A percentile compares a stretch with the other conserved stretches of the same genome.
These are phyloP conservation scores for Melaleuca alternifolia DNA, from an alignment of 345 rosid species.

Conservation along the genomic window DNA sequence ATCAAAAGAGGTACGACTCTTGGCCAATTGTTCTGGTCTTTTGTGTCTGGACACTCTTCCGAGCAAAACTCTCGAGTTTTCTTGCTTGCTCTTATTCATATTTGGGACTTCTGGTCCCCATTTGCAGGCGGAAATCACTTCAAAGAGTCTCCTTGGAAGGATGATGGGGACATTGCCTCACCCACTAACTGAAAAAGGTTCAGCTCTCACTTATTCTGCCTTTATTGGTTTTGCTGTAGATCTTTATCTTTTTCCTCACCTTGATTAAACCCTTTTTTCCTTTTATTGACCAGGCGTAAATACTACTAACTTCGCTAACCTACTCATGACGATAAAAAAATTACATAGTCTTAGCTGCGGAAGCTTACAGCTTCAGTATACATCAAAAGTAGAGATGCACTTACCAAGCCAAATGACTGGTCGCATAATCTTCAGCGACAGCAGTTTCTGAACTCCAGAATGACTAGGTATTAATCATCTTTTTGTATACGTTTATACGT, in stretches of 20 bases:
- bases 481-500: background rate
- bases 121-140: conserved; percentile 51
- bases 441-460: background rate
- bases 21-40: conserved; percentile 7
- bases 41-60: conserved; percentile 1
- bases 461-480: background rate
- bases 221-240: conserved; percentile 18
- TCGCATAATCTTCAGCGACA: background rate
- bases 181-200: conserved; percentile 61
- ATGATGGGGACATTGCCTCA: conserved; percentile 74
- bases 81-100: conserved; percentile 1
- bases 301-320: conserved; percentile 9
- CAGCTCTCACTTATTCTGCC: conserved; percentile 27
- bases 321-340: background rate
- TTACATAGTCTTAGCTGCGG: background rate
- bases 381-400: background rate
- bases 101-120: conserved; percentile 36
- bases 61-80: conserved; percentile 3
- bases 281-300: conserved; percentile 44
- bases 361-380: background rate
- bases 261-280: background rate
- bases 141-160: conserved; percentile 38
- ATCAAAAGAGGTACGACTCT: background rate
- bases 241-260: conserved; percentile 10
- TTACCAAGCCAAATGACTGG: background rate